Conservation (phyloP, 179 eudicot species). For the Spinacia oleracea region DNA sequence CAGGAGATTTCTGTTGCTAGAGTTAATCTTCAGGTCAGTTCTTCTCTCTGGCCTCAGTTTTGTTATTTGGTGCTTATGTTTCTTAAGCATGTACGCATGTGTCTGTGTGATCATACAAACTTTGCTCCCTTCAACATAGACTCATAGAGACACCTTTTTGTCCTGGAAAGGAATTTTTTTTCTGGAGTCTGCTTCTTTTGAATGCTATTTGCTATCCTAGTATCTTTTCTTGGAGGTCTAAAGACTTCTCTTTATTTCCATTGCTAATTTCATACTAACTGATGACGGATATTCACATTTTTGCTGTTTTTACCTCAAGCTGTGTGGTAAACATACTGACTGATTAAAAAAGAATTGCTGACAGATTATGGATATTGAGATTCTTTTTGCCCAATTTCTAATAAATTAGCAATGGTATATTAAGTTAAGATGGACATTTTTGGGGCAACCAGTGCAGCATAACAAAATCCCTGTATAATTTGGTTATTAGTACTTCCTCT, state of each 20-base stretch:
- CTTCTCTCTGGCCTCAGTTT: slow-evolving; percentile 5
- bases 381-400: background rate
- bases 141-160: background rate
- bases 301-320: background rate
- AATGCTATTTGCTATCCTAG: background rate
- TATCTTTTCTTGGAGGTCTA: background rate
- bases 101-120: background rate
- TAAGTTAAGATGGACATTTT: background rate
- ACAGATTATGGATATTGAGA: background rate
- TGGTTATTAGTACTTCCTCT: background rate
- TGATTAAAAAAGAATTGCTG: too few species aligned
- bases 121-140: background rate
- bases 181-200: background rate
- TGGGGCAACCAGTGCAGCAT: background rate
- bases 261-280: background rate
- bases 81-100: background rate
- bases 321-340: background rate
- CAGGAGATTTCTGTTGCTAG: slow-evolving; percentile 62
- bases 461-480: background rate
- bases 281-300: too few species aligned
- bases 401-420: too few species aligned
- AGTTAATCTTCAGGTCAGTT: slow-evolving; percentile 67
- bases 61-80: slow-evolving; percentile 7
- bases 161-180: background rate
- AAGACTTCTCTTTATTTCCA: too few species aligned